Conservation (phyloP, 441 rosid genomes). For the Arabidopsis lyrata region DNA sequence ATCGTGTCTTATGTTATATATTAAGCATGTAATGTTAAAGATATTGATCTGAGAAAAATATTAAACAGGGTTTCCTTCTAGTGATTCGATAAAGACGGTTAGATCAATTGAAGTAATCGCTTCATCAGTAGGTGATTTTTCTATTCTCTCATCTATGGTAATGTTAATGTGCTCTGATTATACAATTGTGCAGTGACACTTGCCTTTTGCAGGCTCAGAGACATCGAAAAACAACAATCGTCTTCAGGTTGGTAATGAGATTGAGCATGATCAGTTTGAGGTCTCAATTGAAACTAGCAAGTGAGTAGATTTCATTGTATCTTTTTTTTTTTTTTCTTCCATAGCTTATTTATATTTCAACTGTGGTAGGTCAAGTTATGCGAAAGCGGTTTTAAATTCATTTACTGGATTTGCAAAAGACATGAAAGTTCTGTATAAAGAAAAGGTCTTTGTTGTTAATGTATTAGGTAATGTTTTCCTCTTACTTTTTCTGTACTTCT, state of each 20-base stretch:
- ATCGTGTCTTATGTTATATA: not conserved
- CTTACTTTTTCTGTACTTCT: not conserved
- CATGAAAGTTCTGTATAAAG: constrained; percentile 62
- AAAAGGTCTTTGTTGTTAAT: constrained; percentile 71
- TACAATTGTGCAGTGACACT: not conserved
- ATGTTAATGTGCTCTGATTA: not conserved
- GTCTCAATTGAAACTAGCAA: constrained; percentile 24
- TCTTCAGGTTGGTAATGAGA: constrained; percentile 30
- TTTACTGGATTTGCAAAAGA: constrained; percentile 54
- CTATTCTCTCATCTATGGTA: not conserved
- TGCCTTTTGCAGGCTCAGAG: constrained; percentile 22
- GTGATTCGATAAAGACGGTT: not conserved
- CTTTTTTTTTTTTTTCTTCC: not conserved
- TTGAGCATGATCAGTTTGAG: constrained; percentile 21
- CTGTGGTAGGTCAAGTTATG: constrained; percentile 21
- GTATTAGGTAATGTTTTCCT: constrained; percentile 64
- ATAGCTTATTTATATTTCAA: not conserved
- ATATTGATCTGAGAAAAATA: not conserved
- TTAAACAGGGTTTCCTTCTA: constrained; percentile 33
- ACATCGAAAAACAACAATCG: constrained; percentile 23
- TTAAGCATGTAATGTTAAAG: constrained; percentile 50
- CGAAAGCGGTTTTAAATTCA: constrained; percentile 13
- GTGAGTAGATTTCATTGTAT: constrained; percentile 24
- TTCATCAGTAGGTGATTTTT: constrained; percentile 23
- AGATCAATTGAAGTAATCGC: constrained; percentile 19